A percentile compares a stretch with the other conserved stretches of the same genome.
Conservation (phyloP, 1,284 basidiomycete species). For the Irpex sp. region DNA sequence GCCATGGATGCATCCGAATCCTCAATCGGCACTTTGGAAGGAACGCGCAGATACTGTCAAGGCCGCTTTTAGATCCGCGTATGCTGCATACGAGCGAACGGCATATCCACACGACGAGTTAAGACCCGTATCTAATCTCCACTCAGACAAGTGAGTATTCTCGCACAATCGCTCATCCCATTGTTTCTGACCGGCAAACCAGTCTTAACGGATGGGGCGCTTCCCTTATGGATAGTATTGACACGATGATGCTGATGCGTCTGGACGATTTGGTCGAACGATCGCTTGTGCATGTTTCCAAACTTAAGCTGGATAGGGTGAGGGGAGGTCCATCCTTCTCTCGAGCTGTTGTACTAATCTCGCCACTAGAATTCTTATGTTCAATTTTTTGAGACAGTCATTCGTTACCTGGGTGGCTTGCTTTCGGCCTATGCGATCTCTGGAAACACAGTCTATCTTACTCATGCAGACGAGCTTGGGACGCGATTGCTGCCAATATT, state of each 20-base stretch:
- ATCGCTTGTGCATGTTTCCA: constrained; percentile 57
- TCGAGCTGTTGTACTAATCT: neutral
- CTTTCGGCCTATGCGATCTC: constrained; percentile 66
- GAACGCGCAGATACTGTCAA: constrained; percentile 40
- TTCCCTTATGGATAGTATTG: constrained; percentile 69
- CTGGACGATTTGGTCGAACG: constrained; percentile 65
- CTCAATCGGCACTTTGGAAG: neutral
- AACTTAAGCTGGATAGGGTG: constrained; percentile 50
- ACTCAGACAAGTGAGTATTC: constrained; percentile 27
- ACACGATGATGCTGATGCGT: constrained; percentile 74
- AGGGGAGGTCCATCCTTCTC: neutral
- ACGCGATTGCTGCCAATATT: constrained; percentile 45
- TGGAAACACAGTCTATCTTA: constrained; percentile 42
- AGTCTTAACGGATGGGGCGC: constrained; percentile 79
- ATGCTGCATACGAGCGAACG: constrained; percentile 46
- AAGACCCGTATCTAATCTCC: constrained; percentile 36
- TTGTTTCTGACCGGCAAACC: neutral
- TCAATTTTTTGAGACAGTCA: constrained; percentile 67
- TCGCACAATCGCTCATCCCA: neutral
- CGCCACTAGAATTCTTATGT: constrained; percentile 28
- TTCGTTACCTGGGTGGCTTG: constrained; percentile 66
- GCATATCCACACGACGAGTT: constrained; percentile 63
- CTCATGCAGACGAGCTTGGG: constrained; percentile 47
- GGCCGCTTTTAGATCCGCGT: constrained; percentile 54
- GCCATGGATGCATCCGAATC: neutral